Percentiles rank a stretch among this genome's conserved stretches.
Evolutionary conservation across 176 grass and related monocot genomes (phyloP).

Genomic region (Aegilops sharonensis): DNA sequence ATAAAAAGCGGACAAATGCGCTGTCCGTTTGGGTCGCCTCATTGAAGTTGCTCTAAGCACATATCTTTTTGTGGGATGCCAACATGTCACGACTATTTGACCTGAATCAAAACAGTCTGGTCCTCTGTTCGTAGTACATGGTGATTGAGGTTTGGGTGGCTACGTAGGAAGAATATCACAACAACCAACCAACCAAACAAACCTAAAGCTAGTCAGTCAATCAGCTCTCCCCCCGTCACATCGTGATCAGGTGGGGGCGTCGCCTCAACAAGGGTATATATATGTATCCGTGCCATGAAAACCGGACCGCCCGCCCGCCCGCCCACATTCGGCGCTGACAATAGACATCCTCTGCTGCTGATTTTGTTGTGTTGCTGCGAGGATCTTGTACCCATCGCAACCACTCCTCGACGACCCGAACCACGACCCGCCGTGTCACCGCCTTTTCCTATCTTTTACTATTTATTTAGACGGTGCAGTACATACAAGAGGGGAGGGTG

Average conservation of each 20-base stretch:
- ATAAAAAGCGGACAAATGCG: no score
- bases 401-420: slow-evolving; percentile 29
- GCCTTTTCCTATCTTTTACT: neutral
- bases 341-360: neutral
- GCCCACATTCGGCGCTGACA: slow-evolving; percentile 7
- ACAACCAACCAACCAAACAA: neutral
- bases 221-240: neutral
- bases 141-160: no score
- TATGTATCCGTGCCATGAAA: neutral
- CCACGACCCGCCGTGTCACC: neutral
- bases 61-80: no score
- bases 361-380: slow-evolving; percentile 39
- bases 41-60: no score
- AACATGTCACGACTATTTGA: no score
- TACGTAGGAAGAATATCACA: no score
- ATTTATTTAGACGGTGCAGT: neutral
- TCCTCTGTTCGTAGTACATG: no score
- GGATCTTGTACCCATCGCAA: slow-evolving; percentile 18
- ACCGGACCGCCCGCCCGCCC: slow-evolving; percentile 9
- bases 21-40: no score
- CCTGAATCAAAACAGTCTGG: no score
- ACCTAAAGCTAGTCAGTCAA: neutral
- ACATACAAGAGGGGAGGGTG: neutral
- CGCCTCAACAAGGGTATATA: neutral
- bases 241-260: neutral